Base-by-base conservation (phyloP, 441 rosid genomes). In the Syzygium malaccense region DNA sequence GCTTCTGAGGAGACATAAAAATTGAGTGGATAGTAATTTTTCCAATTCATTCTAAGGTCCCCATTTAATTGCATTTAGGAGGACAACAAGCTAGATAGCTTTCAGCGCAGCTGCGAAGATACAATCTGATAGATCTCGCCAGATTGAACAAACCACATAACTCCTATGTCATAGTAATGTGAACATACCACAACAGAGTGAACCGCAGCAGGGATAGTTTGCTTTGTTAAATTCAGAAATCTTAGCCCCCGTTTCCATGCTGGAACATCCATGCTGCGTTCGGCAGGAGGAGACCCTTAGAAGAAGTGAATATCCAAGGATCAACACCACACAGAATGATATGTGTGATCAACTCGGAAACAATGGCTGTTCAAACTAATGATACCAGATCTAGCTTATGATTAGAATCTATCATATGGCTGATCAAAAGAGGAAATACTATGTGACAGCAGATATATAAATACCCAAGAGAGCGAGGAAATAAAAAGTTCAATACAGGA, bases 241-340 rank as follows among this genome's bases (percentile, higher is more conserved):
- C 95, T 94, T 87, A 98, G 96, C 92, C 98, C 98, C 90, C 95
- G 94, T 92, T 94, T 95, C 99, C 98, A 98, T 51, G 95, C 96
- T 90, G 99, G 95, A 92, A 95, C 93, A 89, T 97, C 99, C 94
- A 94, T 96, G 96, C 99, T 98, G 99, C 99, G 99, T 98, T 95
- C 98, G 97, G 96, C 95, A 98, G 96, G 96, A 95, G 98, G 92
- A 96, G 96, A 93, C 95, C 99, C 99, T 97, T 98, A 98, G 98
- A 94, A 93, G 94, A 95, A 94, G 96, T 95, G 97, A 95, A 95
- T 95, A 92, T 97, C 95, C 92, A 97, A 93, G 91, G 94, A 98
- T 98, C 98, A 96, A 97, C 96, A 94, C 92, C 95, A 92, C 89
- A 94, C 91, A 93, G 87, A 86, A 89, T 60, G n/a, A 91, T 89